phyloP scores from a whole-genome alignment of 108 stramenopile genomes.

The Nannochloropsis salina region DNA sequence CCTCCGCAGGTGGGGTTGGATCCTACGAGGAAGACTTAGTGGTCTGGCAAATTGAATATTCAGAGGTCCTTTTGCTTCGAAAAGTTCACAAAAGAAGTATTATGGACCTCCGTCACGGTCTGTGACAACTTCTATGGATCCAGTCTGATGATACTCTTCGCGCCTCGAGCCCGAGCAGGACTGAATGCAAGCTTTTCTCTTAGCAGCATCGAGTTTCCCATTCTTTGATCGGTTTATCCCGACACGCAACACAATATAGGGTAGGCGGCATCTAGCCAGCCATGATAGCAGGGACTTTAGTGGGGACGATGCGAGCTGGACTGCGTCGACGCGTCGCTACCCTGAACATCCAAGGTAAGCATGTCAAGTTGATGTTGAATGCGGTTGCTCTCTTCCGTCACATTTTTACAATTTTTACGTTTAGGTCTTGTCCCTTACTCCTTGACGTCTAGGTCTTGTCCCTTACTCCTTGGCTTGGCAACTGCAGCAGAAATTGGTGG shows the following conservation, averaged over 20 bases:
- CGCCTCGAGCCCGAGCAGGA: too few relatives aligned
- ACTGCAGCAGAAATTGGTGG: constrained; percentile 32
- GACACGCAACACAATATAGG: background rate
- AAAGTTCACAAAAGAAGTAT: too few relatives aligned
- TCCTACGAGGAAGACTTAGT: too few relatives aligned
- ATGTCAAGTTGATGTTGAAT: background rate
- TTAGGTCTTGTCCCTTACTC: background rate
- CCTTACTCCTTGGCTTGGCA: constrained; percentile 35
- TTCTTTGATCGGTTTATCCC: background rate
- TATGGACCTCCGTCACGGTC: too few relatives aligned
- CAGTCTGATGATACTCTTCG: too few relatives aligned
- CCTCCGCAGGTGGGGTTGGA: too few relatives aligned
- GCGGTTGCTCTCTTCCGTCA: too few relatives aligned
- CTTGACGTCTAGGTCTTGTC: constrained; percentile 18
- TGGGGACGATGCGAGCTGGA: background rate
- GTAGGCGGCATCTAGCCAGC: background rate
- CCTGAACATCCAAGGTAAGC: constrained; percentile 14
- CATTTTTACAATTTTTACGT: background rate
- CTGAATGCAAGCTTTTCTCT: too few relatives aligned
- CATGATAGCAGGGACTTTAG: background rate
- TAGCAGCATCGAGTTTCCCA: too few relatives aligned
- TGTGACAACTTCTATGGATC: too few relatives aligned
- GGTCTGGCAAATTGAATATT: too few relatives aligned
- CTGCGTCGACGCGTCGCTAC: background rate
- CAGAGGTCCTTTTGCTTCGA: too few relatives aligned